These are phyloP conservation scores for Pseudogymnoascus destructans DNA, from an alignment of 2,329 filamentous ascomycete genomes.

Conservation along the genomic window DNA sequence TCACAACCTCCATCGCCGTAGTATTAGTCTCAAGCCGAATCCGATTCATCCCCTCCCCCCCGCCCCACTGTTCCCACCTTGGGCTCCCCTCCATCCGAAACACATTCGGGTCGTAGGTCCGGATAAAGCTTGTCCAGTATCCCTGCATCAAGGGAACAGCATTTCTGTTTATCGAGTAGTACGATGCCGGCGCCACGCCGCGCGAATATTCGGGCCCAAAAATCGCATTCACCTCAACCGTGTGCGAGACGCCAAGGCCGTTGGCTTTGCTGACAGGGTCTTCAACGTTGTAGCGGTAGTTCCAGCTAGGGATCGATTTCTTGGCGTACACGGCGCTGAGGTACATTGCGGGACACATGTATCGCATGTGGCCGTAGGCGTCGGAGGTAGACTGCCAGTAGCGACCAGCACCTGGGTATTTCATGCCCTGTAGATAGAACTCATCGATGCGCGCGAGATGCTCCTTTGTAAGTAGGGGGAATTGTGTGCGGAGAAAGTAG, in stretches of 20 bases:
- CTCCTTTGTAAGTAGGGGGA: conserved; percentile 37
- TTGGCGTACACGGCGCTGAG: conserved; percentile 25
- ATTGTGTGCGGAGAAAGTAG: conserved; percentile 44
- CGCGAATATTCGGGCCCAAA: conserved; percentile 48
- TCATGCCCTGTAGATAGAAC: conserved; percentile 39
- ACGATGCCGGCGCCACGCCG: conserved; percentile 39
- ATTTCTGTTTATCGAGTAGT: conserved; percentile 39
- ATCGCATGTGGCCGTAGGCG: conserved; percentile 51
- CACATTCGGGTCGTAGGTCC: conserved; percentile 51
- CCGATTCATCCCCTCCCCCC: conserved; percentile 17
- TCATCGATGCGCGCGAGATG: conserved; percentile 40
- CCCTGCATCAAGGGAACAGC: conserved; percentile 50
- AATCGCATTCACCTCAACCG: conserved; percentile 51
- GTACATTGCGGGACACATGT: conserved; percentile 49
- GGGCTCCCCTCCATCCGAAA: conserved; percentile 34
- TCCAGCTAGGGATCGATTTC: conserved; percentile 37
- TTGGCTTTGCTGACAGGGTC: conserved; percentile 38
- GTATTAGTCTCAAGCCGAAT: conserved; percentile 32
- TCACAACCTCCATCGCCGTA: conserved; percentile 33
- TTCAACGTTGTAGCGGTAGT: conserved; percentile 54
- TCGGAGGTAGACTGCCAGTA: conserved; percentile 47
- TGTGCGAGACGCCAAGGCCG: conserved; percentile 54
- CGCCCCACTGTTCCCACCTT: conserved; percentile 36
- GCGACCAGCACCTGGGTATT: conserved; percentile 34
- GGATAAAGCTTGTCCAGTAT: conserved; percentile 66